phyloP scores from a whole-genome alignment of 2,329 filamentous ascomycete genomes.

The Ophiocordyceps unilateralis region DNA sequence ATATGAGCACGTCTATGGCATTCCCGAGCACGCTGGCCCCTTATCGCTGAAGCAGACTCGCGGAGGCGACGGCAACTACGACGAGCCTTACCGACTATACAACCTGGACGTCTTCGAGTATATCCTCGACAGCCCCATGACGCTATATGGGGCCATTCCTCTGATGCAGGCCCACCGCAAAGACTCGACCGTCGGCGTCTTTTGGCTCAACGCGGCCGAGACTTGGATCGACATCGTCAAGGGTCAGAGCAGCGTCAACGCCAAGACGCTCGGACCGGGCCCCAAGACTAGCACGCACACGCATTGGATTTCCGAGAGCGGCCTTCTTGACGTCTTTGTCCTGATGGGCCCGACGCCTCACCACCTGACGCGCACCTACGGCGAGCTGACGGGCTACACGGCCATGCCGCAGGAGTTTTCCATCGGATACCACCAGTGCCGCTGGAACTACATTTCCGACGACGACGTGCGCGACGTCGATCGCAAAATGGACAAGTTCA shows the following conservation, averaged over 20 bases:
- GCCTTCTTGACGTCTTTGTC: conserved; percentile 80
- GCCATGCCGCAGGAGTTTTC: conserved; percentile 85
- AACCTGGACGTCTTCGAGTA: conserved; percentile 98
- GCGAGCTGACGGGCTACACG: conserved; percentile 80
- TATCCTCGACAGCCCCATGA: conserved; percentile 94
- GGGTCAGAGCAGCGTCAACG: conserved; percentile 54
- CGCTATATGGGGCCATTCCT: conserved; percentile 89
- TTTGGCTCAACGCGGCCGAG: conserved; percentile 95
- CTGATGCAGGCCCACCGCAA: conserved; percentile 96
- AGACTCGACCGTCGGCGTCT: conserved; percentile 83
- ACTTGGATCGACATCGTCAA: conserved; percentile 96
- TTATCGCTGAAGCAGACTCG: conserved; percentile 81
- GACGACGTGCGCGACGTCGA: conserved; percentile 96
- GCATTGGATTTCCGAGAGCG: conserved; percentile 92
- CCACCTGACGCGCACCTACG: conserved; percentile 67
- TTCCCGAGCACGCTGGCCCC: conserved; percentile 81
- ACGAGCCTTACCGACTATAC: conserved; percentile 85
- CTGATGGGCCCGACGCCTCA: conserved; percentile 79
- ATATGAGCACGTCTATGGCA: conserved; percentile 85
- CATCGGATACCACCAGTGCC: conserved; percentile 89
- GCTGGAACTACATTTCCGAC: conserved; percentile 97
- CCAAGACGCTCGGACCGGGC: conserved; percentile 53
- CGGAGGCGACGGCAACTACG: conserved; percentile 69
- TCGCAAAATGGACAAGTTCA: conserved; percentile 84
- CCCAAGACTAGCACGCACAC: conserved; percentile 65